Base-by-base conservation (phyloP, 2,329 filamentous ascomycete genomes). In the Juglanconis oblonga region DNA sequence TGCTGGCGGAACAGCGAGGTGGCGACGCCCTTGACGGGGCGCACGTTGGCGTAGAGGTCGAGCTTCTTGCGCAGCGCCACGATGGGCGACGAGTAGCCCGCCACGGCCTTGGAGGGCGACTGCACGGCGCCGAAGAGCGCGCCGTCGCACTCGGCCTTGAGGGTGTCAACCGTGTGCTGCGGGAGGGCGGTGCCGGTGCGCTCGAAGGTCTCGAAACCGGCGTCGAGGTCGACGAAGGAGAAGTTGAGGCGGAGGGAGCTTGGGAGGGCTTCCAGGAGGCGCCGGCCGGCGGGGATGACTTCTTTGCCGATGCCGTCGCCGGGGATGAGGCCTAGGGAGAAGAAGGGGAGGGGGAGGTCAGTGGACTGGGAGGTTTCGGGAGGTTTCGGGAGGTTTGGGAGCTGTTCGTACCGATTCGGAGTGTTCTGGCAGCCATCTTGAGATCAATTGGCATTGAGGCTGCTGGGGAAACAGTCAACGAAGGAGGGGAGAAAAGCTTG, bases 241-340 rank as follows among this genome's bases (percentile, higher is more conserved):
- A 98, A 98, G 72, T 92, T 93, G 68, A 99, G 85, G 70, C 90
- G 89, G 52, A 97, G 81, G n/a, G 91, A 95, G n/a, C 88, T 77
- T 38, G 94, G 93, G 2, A 99, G 88, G 54, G 95, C 90, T 81
- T 99, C 94, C 71, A 99, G 90, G 68, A 98, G 82, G 65, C 90
- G 89, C 70, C 92, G 91, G 55, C 94, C 95, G 57, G 95, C 90
- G 66, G 95, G 95, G 76, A 99, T 98, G 75, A 99, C 95, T 79
- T 99, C 95, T 74, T 91, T 91, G 78, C 95, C 95, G 78, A 99
- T 99, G 77, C 95, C 95, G 79, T 99, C 95, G 72, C 95, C 95
- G 70, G 95, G 91, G 74, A 99, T 98, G 70, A 98, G 90, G 75
- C 93, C 93, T 96, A 67, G 10, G 38, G 36, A 50, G 13, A 32